Evolutionary conservation across 805 yeast genomes (phyloP).

Genomic region (Metschnikowia hibisci): DNA sequence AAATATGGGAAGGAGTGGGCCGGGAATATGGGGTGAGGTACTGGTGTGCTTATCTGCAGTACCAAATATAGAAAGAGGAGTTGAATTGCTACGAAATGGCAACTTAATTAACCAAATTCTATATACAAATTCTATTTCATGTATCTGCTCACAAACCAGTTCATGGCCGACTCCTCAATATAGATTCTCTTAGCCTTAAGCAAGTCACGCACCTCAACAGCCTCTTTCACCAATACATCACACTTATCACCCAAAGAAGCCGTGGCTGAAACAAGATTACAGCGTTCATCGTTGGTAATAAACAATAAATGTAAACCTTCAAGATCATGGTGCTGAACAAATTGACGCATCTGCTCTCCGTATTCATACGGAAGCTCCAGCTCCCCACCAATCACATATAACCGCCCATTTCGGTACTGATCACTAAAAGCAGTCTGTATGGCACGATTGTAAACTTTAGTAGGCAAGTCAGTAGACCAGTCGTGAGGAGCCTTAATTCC

Average conservation of each 20-base stretch:
- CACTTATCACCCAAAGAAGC: conserved; percentile 50
- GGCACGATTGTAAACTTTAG: conserved; percentile 70
- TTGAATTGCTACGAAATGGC: no score
- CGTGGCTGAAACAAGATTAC: conserved; percentile 59
- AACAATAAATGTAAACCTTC: conserved; percentile 58
- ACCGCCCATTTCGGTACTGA: conserved; percentile 69
- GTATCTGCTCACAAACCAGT: conserved; percentile 46
- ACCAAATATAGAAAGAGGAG: no score
- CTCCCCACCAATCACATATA: conserved; percentile 64
- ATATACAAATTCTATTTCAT: conserved; percentile 14
- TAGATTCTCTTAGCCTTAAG: conserved; percentile 73
- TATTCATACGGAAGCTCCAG: conserved; percentile 37
- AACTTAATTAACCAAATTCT: conserved; percentile 1
- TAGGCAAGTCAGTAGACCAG: conserved; percentile 73
- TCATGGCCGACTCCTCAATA: conserved; percentile 69
- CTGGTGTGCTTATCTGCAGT: no score
- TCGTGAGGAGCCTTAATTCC: conserved; percentile 91
- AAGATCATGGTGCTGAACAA: conserved; percentile 47
- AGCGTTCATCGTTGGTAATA: conserved; percentile 57
- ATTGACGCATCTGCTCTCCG: conserved; percentile 46
- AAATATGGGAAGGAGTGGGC: no score
- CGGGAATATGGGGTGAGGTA: no score
- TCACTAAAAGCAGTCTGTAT: conserved; percentile 78
- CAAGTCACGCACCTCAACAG: conserved; percentile 77
- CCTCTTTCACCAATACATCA: conserved; percentile 68